Evolutionary conservation across 139 green algal genomes (phyloP).

Genomic region (Tetraselmis chui): DNA sequence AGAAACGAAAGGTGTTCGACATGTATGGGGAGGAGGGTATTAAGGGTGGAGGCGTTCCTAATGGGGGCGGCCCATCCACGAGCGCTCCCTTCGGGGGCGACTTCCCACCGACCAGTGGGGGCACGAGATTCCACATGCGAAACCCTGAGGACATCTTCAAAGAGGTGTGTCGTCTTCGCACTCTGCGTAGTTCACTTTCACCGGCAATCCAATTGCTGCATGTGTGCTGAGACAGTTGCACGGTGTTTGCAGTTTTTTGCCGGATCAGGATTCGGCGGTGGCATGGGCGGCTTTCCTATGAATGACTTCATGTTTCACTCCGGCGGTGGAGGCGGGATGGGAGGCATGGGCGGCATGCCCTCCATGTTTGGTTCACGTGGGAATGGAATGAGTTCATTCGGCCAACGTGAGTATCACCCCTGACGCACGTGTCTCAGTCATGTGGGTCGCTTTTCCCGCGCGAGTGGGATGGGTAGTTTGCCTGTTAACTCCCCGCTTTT

Average conservation of each 20-base stretch:
- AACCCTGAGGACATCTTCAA: conserved; percentile 67
- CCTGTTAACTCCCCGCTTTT: no score
- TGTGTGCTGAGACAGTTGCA: background rate
- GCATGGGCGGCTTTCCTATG: conserved; percentile 19
- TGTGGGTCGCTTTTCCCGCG: no score
- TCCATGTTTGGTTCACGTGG: conserved; percentile 4
- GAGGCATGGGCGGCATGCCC: conserved; percentile 15
- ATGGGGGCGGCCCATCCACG: conserved; percentile 9
- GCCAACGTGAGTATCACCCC: conserved; percentile 10
- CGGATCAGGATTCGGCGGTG: conserved; percentile 15
- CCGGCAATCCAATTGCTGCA: background rate
- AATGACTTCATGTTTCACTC: conserved; percentile 26
- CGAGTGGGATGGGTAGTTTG: no score
- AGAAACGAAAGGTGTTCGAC: conserved; percentile 80
- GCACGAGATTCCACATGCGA: conserved; percentile 49
- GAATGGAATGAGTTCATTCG: conserved; percentile 1
- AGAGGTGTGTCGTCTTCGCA: conserved; percentile 36
- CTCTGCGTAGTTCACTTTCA: no score
- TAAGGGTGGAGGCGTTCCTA: conserved; percentile 44
- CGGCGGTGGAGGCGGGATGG: conserved; percentile 8
- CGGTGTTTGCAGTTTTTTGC: conserved; percentile 57
- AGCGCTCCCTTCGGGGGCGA: conserved; percentile 18
- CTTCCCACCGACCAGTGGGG: conserved; percentile 12
- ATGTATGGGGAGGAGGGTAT: conserved; percentile 78
- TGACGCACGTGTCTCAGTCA: background rate